These are phyloP conservation scores for Fragilariopsis cylindrus DNA, from an alignment of 108 stramenopile species.

Conservation along the genomic window DNA sequence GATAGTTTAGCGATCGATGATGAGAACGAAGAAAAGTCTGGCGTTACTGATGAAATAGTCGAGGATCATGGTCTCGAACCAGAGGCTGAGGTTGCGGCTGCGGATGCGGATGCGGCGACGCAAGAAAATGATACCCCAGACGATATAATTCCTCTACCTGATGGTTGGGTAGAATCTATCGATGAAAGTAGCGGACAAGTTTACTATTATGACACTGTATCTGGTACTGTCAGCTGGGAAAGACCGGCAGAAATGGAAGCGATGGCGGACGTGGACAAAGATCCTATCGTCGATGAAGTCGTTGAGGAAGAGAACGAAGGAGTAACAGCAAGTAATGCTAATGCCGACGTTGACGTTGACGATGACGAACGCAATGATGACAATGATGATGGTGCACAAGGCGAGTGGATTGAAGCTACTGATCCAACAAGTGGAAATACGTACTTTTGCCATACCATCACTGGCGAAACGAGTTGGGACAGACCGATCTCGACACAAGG, in stretches of 20 bases:
- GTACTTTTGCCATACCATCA: slow-evolving; percentile 52
- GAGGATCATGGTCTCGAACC: not conserved
- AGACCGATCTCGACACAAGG: slow-evolving; percentile 21
- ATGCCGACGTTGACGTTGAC: not conserved
- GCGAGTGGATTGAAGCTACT: slow-evolving; percentile 45
- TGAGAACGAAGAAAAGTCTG: not conserved
- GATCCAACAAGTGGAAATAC: slow-evolving; percentile 48
- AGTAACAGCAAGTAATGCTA: not conserved
- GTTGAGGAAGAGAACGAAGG: not conserved
- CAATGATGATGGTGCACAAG: not conserved
- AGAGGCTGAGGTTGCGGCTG: not conserved
- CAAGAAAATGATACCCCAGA: not conserved
- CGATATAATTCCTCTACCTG: slow-evolving; percentile 24
- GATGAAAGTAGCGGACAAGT: slow-evolving; percentile 27
- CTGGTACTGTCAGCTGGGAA: slow-evolving; percentile 50
- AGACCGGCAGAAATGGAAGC: slow-evolving; percentile 26
- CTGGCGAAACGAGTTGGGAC: slow-evolving; percentile 55
- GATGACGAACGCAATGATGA: not conserved
- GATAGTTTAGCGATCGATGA: not conserved
- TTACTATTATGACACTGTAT: slow-evolving; percentile 30
- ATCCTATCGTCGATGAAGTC: not conserved
- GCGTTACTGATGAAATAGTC: not conserved
- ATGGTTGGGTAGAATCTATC: slow-evolving; percentile 51
- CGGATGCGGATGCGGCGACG: not conserved
- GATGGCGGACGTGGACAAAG: not conserved